These are phyloP conservation scores for Neofusicoccum laricinum DNA, from an alignment of 2,329 filamentous ascomycete species.

Conservation along the genomic window DNA sequence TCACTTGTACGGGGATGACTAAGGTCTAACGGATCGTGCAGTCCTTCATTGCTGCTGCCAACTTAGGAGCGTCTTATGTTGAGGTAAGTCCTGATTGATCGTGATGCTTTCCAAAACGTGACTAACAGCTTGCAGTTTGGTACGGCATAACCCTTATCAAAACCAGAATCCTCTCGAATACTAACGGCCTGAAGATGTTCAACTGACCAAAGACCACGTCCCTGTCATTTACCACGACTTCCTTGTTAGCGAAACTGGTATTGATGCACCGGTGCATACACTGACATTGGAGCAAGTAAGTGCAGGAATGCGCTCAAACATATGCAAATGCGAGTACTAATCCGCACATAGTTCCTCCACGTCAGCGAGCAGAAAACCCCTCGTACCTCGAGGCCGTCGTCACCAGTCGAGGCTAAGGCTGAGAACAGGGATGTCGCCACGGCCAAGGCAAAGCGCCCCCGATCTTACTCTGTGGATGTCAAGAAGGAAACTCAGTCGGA, in stretches of 20 bases:
- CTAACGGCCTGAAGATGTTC: conserved; percentile 65
- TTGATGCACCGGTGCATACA: conserved; percentile 93
- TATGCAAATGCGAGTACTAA: conserved; percentile 17
- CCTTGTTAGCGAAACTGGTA: conserved; percentile 93
- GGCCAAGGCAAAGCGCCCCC: conserved; percentile 33
- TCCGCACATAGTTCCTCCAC: conserved; percentile 63
- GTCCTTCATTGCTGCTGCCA: conserved; percentile 94
- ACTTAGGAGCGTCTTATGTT: conserved; percentile 74
- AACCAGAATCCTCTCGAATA: background rate
- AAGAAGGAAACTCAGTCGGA: conserved; percentile 49
- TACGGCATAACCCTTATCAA: conserved; percentile 14
- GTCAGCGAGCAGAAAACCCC: conserved; percentile 62
- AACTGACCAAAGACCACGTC: conserved; percentile 97
- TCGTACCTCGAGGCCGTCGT: conserved; percentile 46
- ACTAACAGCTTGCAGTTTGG: conserved; percentile 25
- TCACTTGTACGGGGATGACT: background rate
- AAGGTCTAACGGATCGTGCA: conserved; percentile 31
- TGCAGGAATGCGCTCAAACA: background rate
- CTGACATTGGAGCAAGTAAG: conserved; percentile 77
- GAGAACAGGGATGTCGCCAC: conserved; percentile 17
- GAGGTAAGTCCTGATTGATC: conserved; percentile 46
- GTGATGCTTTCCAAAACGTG: background rate
- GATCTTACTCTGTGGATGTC: conserved; percentile 60
- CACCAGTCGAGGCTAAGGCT: conserved; percentile 33
- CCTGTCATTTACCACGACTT: conserved; percentile 99